phyloP scores from a whole-genome alignment of 345 rosid genomes.

The Anacardium occidentale region DNA sequence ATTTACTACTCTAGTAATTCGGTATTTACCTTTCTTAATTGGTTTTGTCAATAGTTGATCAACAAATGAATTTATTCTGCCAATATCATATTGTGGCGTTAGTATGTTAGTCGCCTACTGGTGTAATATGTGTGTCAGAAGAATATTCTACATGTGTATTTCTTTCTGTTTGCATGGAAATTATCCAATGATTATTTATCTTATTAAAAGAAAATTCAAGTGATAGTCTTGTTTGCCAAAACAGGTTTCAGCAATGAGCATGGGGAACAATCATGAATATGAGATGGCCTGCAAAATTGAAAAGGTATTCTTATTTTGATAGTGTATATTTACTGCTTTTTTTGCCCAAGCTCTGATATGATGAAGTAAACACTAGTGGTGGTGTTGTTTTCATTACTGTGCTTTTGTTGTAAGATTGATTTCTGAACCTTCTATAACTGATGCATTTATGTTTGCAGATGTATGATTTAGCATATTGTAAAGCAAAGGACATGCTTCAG shows the following conservation, averaged over 20 bases:
- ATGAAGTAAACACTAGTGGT: background rate
- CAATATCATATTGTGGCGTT: background rate
- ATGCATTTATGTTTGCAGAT: slow-evolving; percentile 43
- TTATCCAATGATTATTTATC: background rate
- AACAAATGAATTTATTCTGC: slow-evolving; percentile 3
- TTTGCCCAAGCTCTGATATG: slow-evolving; percentile 3
- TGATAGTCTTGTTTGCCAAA: slow-evolving; percentile 19
- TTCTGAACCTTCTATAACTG: slow-evolving; percentile 12
- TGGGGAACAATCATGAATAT: slow-evolving; percentile 79
- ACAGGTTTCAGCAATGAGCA: slow-evolving; percentile 74
- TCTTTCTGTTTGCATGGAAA: background rate
- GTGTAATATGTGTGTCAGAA: background rate
- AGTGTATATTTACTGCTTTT: slow-evolving; percentile 9
- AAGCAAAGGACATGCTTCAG: slow-evolving; percentile 75
- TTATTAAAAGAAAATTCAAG: background rate
- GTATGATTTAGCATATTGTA: slow-evolving; percentile 72
- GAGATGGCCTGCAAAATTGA: slow-evolving; percentile 90
- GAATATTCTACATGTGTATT: background rate
- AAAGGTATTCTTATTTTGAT: slow-evolving; percentile 45
- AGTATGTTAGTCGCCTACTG: background rate
- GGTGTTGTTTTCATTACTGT: background rate
- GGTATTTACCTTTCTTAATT: slow-evolving; percentile 47
- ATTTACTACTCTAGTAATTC: slow-evolving; percentile 69
- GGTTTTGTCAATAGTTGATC: background rate
- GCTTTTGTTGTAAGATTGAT: slow-evolving; percentile 19